These are phyloP conservation scores for Quercus gilva DNA, from an alignment of 306 rosid species.

Conservation along the genomic window DNA sequence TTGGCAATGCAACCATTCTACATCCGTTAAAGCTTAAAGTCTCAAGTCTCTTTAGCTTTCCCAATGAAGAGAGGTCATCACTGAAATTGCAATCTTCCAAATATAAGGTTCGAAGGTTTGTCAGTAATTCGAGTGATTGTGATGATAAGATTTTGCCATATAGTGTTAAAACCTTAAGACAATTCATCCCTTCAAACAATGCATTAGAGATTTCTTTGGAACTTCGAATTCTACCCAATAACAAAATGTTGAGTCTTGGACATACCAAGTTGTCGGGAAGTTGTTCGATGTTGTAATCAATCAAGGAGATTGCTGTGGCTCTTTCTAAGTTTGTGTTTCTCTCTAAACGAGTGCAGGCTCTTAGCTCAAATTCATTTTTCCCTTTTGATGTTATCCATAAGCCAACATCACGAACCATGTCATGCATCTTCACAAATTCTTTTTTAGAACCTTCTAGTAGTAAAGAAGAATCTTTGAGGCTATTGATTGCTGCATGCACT, in stretches of 20 bases:
- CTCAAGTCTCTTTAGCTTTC: neutral
- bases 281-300: neutral
- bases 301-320: neutral
- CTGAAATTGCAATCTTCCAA: neutral
- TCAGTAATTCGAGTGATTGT: neutral
- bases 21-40: neutral
- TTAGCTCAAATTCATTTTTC: neutral
- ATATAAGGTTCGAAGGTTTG: neutral
- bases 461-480: no score
- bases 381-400: no score
- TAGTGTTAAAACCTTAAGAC: neutral
- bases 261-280: neutral
- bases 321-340: neutral
- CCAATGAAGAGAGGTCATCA: constrained; percentile 6
- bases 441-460: no score
- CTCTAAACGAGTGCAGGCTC: neutral
- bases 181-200: neutral
- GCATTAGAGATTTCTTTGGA: neutral
- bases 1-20: neutral
- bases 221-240: neutral
- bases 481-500: no score
- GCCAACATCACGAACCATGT: no score
- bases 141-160: neutral
- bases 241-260: constrained; percentile 15
- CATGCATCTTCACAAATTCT: no score